Conservation (phyloP, 2,329 filamentous ascomycete genomes). For the Chrysosphaeria jannelii region DNA sequence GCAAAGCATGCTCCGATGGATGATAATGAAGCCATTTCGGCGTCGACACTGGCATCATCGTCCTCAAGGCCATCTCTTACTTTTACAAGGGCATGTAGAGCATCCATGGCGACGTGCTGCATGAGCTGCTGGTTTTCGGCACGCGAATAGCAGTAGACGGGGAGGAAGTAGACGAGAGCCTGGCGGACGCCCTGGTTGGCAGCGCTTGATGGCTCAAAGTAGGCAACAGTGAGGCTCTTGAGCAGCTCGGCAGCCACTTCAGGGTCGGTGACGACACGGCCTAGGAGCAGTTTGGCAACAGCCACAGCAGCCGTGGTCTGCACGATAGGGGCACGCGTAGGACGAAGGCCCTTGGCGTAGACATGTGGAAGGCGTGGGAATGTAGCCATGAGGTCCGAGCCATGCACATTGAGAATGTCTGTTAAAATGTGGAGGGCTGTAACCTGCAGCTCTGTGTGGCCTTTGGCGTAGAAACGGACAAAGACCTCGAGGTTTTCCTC, state of each 20-base stretch:
- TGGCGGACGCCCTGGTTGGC: slow-evolving; percentile 62
- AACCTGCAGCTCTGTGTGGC: slow-evolving; percentile 66
- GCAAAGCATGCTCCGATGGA: slow-evolving; percentile 57
- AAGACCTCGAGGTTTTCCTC: slow-evolving; percentile 81
- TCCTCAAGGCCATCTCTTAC: slow-evolving; percentile 42
- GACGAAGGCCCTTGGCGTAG: slow-evolving; percentile 57
- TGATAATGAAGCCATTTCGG: slow-evolving; percentile 50
- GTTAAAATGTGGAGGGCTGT: slow-evolving; percentile 76
- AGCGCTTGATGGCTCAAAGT: slow-evolving; percentile 63
- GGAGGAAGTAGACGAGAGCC: slow-evolving; percentile 74
- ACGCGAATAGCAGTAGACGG: slow-evolving; percentile 73
- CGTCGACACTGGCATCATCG: slow-evolving; percentile 43
- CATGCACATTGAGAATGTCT: slow-evolving; percentile 76
- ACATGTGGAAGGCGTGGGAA: slow-evolving; percentile 50
- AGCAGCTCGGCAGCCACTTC: slow-evolving; percentile 44
- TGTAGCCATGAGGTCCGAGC: slow-evolving; percentile 38
- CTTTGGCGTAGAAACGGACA: slow-evolving; percentile 85
- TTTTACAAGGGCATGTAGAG: slow-evolving; percentile 45
- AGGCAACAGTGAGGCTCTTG: slow-evolving; percentile 54
- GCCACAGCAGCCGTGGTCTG: slow-evolving; percentile 58
- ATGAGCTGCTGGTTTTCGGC: slow-evolving; percentile 60
- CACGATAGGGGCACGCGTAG: slow-evolving; percentile 34
- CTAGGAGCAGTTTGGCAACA: slow-evolving; percentile 62
- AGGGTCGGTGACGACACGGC: slow-evolving; percentile 41
- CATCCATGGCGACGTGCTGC: slow-evolving; percentile 39